Percentiles rank a stretch among this genome's conserved stretches.
Evolutionary conservation across 2,329 filamentous ascomycete genomes (phyloP).

Genomic region (Ophiocordyceps camponoti-floridani): DNA sequence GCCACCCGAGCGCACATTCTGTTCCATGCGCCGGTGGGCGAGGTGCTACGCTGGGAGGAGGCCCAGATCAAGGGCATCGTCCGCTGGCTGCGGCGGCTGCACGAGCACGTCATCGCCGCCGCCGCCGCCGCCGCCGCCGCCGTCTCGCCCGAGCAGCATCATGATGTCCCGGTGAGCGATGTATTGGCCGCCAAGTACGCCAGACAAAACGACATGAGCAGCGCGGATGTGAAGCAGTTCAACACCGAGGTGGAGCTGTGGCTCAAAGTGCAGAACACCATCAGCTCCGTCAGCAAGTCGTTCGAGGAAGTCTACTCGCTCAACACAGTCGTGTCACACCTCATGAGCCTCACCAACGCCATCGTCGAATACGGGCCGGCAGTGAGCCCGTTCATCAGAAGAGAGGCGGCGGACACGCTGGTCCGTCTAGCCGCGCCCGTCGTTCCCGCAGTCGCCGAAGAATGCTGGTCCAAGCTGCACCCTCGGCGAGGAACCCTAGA

Average conservation of each 20-base stretch:
- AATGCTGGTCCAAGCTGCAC: conserved; percentile 52
- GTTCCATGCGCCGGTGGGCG: conserved; percentile 71
- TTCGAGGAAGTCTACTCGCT: conserved; percentile 57
- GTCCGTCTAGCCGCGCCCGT: conserved; percentile 63
- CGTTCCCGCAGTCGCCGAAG: conserved; percentile 62
- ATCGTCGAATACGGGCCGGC: conserved; percentile 28
- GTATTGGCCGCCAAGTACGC: conserved; percentile 19
- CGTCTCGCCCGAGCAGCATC: conserved; percentile 1
- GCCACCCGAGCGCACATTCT: conserved; percentile 73
- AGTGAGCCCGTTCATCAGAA: conserved; percentile 21
- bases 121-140: conserved; percentile 7
- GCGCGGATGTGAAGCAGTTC: conserved; percentile 18
- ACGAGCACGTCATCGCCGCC: conserved; percentile 31
- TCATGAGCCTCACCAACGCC: conserved; percentile 65
- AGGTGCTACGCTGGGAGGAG: conserved; percentile 79
- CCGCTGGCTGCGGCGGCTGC: conserved; percentile 57
- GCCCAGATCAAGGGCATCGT: conserved; percentile 65
- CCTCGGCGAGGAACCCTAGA: conserved; percentile 21
- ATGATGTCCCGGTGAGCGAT: conserved; percentile 8
- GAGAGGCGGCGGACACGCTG: conserved; percentile 34
- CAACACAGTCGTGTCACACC: conserved; percentile 68
- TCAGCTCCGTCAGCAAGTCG: conserved; percentile 47
- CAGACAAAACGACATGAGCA: conserved; percentile 12
- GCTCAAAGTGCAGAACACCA: conserved; percentile 48
- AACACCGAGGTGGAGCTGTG: conserved; percentile 36